These are phyloP conservation scores for Taphrina confusa DNA, from an alignment of 1,139 yeast species.

Conservation along the genomic window DNA sequence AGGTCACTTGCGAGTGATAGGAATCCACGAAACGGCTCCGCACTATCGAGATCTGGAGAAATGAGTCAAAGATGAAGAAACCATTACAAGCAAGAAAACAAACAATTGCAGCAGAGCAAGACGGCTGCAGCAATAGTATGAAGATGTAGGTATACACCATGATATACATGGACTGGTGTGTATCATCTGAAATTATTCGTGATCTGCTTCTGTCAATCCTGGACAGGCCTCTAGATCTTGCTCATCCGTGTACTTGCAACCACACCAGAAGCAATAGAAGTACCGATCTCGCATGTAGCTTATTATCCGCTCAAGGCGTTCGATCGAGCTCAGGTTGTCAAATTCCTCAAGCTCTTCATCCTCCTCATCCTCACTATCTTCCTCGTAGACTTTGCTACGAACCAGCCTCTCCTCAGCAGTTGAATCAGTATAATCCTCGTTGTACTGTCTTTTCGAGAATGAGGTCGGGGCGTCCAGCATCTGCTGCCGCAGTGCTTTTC, in stretches of 20 bases:
- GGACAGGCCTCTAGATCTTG: slow-evolving; percentile 54
- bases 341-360: slow-evolving; percentile 46
- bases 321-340: slow-evolving; percentile 42
- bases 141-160: too few species aligned
- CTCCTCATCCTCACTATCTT: slow-evolving; percentile 43
- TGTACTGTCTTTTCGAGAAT: slow-evolving; percentile 14
- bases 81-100: too few species aligned
- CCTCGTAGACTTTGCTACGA: slow-evolving; percentile 31
- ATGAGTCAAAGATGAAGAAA: too few species aligned
- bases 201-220: slow-evolving; percentile 52
- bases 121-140: too few species aligned
- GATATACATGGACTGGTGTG: too few species aligned
- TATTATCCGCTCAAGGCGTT: slow-evolving; percentile 44
- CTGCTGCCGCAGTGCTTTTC: slow-evolving; percentile 33
- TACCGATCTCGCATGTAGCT: slow-evolving; percentile 49
- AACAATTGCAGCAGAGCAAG: too few species aligned
- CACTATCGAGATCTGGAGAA: too few species aligned
- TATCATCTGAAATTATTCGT: slow-evolving; percentile 40
- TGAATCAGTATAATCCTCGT: slow-evolving; percentile 11
- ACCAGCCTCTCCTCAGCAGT: background rate
- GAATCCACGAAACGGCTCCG: too few species aligned
- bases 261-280: slow-evolving; percentile 56
- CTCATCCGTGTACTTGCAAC: slow-evolving; percentile 47
- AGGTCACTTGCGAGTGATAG: too few species aligned
- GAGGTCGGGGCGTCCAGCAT: slow-evolving; percentile 20